A percentile compares a stretch with the other conserved stretches of the same genome.
phyloP scores from a whole-genome alignment of 768 basidiomycete species.

The Suillus discolor region DNA sequence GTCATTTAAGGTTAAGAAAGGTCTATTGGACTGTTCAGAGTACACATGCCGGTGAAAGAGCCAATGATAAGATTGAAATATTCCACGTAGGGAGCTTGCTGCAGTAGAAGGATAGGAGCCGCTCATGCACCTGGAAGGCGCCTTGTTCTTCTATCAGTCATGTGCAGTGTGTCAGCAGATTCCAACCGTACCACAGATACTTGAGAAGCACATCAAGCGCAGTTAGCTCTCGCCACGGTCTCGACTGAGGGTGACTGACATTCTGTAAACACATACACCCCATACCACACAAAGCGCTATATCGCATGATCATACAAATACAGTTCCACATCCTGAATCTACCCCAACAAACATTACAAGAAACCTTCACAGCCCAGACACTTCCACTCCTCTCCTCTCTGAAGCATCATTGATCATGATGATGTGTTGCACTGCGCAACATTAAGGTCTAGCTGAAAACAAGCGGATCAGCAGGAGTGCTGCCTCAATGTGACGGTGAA shows the following conservation, averaged over 20 bases:
- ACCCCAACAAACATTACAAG: not conserved
- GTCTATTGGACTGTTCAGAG: not conserved
- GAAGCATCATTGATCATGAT: not conserved
- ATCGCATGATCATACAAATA: not conserved
- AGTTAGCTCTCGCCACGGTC: not conserved
- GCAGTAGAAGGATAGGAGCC: not conserved
- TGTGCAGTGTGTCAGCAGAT: constrained; percentile 33
- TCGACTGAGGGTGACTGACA: not conserved
- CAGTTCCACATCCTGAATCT: not conserved
- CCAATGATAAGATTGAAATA: not conserved
- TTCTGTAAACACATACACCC: not conserved
- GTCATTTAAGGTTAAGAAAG: not conserved
- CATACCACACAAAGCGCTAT: not conserved
- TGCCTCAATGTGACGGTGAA: not conserved
- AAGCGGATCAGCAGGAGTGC: not conserved
- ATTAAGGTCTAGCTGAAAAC: not conserved
- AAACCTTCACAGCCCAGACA: not conserved
- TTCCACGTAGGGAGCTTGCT: not conserved
- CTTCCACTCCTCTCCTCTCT: not conserved
- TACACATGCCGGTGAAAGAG: not conserved
- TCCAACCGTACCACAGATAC: not conserved
- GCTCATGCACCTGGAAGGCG: constrained; percentile 52
- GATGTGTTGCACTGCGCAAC: not conserved
- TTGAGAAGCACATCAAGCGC: not conserved
- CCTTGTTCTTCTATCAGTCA: constrained; percentile 49